These are phyloP conservation scores for Apiospora rasikravindrae DNA, from an alignment of 2,329 filamentous ascomycete species.

Conservation along the genomic window DNA sequence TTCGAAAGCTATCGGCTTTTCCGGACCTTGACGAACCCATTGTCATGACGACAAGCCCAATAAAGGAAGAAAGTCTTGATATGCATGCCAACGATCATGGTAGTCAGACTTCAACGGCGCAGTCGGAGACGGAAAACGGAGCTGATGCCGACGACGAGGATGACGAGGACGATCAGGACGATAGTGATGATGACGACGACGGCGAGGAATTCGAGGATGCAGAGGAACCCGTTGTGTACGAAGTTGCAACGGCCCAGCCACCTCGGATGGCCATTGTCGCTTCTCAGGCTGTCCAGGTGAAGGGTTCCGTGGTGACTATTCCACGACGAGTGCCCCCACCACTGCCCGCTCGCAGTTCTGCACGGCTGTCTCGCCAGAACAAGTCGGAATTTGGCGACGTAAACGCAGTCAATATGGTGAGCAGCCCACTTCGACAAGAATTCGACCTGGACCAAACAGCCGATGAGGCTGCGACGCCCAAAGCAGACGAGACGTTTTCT, in stretches of 20 bases:
- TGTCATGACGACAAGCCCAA: constrained; percentile 25
- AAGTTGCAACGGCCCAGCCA: constrained; percentile 64
- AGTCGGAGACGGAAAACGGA: constrained; percentile 31
- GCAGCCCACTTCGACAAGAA: constrained; percentile 57
- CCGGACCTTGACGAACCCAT: constrained; percentile 42
- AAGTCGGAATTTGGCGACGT: constrained; percentile 66
- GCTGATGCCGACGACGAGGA: constrained; percentile 34
- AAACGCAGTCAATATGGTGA: constrained; percentile 44
- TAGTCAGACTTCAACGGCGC: constrained; percentile 12
- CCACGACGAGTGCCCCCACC: constrained; percentile 79
- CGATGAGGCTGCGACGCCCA: constrained; percentile 33
- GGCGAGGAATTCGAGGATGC: constrained; percentile 49
- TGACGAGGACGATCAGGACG: constrained; percentile 38
- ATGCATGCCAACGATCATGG: constrained; percentile 15
- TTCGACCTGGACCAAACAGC: constrained; percentile 42
- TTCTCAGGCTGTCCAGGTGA: constrained; percentile 71
- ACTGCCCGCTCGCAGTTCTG: constrained; percentile 78
- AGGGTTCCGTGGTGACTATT: constrained; percentile 83
- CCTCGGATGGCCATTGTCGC: constrained; percentile 63
- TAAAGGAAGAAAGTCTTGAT: constrained; percentile 4
- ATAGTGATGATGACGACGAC: constrained; percentile 50
- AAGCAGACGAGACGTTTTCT: constrained; percentile 27
- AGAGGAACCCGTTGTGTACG: constrained; percentile 72
- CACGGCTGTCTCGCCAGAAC: constrained; percentile 60
- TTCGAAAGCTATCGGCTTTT: constrained; percentile 51